Evolutionary conservation across 805 yeast genomes (phyloP).

Genomic region (Barnettozyma wickerhamii): DNA sequence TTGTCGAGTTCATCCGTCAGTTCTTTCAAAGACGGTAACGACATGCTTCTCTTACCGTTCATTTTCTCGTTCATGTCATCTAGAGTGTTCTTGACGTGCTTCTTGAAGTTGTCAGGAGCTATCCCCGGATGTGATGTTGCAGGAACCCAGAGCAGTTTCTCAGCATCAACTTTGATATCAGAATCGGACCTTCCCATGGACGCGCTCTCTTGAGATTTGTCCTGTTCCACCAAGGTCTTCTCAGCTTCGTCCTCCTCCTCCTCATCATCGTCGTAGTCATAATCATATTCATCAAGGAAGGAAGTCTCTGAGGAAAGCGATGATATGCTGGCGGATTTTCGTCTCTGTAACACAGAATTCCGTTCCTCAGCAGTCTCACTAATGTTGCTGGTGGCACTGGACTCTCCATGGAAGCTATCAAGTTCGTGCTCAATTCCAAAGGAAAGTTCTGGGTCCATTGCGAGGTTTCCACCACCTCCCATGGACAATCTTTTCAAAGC

Average conservation of each 20-base stretch:
- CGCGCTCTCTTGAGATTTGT: neutral
- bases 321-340: conserved; percentile 16
- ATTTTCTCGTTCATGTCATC: conserved; percentile 22
- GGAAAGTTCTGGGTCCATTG: conserved; percentile 71
- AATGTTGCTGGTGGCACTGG: conserved; percentile 2
- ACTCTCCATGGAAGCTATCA: conserved; percentile 20
- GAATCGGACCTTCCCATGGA: conserved; percentile 5
- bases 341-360: conserved; percentile 3
- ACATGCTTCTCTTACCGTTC: conserved; percentile 9
- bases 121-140: conserved; percentile 91
- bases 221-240: conserved; percentile 9
- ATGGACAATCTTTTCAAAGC: conserved; percentile 71
- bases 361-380: neutral
- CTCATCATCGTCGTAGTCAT: conserved; percentile 3
- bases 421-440: conserved; percentile 30
- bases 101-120: conserved; percentile 83
- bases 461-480: conserved; percentile 47
- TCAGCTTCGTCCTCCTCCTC: conserved; percentile 13
- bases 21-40: conserved; percentile 63
- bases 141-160: conserved; percentile 85
- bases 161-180: conserved; percentile 30
- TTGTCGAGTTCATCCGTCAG: conserved; percentile 72
- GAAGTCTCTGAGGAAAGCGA: conserved; percentile 14
- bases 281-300: conserved; percentile 3
- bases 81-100: conserved; percentile 50